Base-by-base conservation (phyloP, 2,329 filamentous ascomycete species). In the Myriosclerotinia curreyana region DNA sequence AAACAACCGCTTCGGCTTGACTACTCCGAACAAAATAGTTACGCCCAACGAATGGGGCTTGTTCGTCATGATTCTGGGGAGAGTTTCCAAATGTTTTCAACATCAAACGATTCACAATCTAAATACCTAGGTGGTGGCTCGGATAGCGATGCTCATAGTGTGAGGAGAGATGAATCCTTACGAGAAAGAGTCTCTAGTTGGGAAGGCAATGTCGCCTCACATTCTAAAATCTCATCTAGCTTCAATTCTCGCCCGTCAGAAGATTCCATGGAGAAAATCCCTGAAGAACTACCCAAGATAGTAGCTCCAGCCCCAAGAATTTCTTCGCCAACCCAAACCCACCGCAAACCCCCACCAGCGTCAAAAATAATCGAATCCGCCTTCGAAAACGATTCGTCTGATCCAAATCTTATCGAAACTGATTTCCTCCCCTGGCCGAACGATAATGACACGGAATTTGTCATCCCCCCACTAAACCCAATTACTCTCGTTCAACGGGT, bases 371-470 rank as follows among this genome's bases (percentile, higher is more conserved):
- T 44, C 5, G 17, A 59, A 17, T 6, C 44, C 7, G 22, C 52
- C 17, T 42, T 11, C 0, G 50, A 58, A 40, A 44, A 56, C 1
- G 65, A 62, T 59, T 72, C 72, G 0, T 65, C 68, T 50, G 68
- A 72, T 55, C 72, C 71, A 1, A 70, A 73, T 34, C 77, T 85
- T 7, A 79, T 83, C 17, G 84, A 86, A 52, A 80, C 77, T 0
- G 86, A 88, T 70, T 88, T 83, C 66, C 76, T 87, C 7, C 81
- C 82, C 0, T 86, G 85, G 83, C 75, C 78, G 0, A 76, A 81
- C 25, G 86, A 88, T 65, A 40, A 63, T 15, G 86, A 88, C 65
- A 81, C 82, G 1, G 74, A 78, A 0, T 87, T 85, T 64, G 81
- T 84, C 0, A 79, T 83, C 65, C 72, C 77, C 0, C 81, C 84